Percentiles rank a stretch among this genome's conserved stretches.
Conservation (phyloP, 2,329 filamentous ascomycete genomes). For the Microcyclospora tardicrescens region DNA sequence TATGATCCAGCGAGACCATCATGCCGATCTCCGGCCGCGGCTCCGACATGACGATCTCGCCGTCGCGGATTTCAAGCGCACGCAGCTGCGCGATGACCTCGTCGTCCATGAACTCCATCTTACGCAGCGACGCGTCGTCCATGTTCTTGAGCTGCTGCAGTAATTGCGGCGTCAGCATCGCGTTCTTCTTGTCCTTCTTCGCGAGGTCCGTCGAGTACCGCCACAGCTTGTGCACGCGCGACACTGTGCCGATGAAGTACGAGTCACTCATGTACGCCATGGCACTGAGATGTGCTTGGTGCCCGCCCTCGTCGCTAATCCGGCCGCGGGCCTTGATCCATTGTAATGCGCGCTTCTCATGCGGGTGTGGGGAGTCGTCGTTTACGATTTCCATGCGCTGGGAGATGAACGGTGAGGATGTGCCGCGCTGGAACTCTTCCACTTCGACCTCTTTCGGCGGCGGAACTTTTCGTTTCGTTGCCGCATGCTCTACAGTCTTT, state of each 20-base stretch:
- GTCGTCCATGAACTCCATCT: slow-evolving; percentile 32
- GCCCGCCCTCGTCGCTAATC: slow-evolving; percentile 61
- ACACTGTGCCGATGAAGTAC: slow-evolving; percentile 84
- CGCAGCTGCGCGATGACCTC: slow-evolving; percentile 41
- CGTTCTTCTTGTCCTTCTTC: slow-evolving; percentile 10
- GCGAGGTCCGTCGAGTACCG: slow-evolving; percentile 40
- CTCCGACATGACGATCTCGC: slow-evolving; percentile 29
- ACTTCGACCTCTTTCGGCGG: slow-evolving; percentile 28
- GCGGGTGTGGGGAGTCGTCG: slow-evolving; percentile 38
- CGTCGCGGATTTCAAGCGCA: slow-evolving; percentile 25
- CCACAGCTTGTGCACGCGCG: slow-evolving; percentile 68
- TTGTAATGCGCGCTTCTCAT: slow-evolving; percentile 50
- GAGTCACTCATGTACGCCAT: slow-evolving; percentile 88
- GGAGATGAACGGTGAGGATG: slow-evolving; percentile 44
- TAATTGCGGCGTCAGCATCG: slow-evolving; percentile 26
- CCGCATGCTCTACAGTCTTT: slow-evolving; percentile 51
- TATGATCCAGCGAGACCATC: slow-evolving; percentile 71
- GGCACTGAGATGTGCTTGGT: slow-evolving; percentile 70
- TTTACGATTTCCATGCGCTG: slow-evolving; percentile 45
- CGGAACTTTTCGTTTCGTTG: slow-evolving; percentile 33
- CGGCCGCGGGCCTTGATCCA: slow-evolving; percentile 64
- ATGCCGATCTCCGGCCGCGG: slow-evolving; percentile 56
- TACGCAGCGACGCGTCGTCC: slow-evolving; percentile 31
- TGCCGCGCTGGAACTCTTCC: slow-evolving; percentile 20
- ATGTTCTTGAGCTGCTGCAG: slow-evolving; percentile 32